phyloP scores from a whole-genome alignment of 2,329 filamentous ascomycete genomes.

The Purpureocillium takamizusanense region DNA sequence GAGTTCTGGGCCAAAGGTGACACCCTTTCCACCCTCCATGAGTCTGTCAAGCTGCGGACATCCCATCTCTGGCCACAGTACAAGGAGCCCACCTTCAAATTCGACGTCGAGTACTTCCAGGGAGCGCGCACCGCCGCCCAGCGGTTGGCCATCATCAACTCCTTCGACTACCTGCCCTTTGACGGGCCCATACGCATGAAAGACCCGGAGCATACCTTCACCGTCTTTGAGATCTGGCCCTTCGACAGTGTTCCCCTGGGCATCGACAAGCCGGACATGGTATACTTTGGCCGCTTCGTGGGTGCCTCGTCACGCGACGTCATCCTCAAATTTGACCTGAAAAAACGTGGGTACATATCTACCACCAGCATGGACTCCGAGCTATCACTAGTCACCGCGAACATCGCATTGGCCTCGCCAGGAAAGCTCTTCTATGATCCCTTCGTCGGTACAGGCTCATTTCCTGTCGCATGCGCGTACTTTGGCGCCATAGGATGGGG shows the following conservation, averaged over 20 bases:
- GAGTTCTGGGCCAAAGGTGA: slow-evolving; percentile 76
- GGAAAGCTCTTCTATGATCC: slow-evolving; percentile 90
- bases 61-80: slow-evolving; percentile 59
- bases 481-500: slow-evolving; percentile 80
- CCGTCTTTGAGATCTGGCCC: slow-evolving; percentile 74
- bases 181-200: slow-evolving; percentile 70
- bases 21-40: slow-evolving; percentile 60
- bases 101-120: slow-evolving; percentile 75
- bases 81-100: slow-evolving; percentile 63
- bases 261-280: slow-evolving; percentile 41
- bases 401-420: slow-evolving; percentile 72
- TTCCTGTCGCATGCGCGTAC: slow-evolving; percentile 81
- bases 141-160: slow-evolving; percentile 70
- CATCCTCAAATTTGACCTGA: slow-evolving; percentile 71
- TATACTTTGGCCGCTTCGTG: slow-evolving; percentile 68
- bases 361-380: slow-evolving; percentile 98
- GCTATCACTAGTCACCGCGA: slow-evolving; percentile 82
- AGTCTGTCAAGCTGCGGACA: slow-evolving; percentile 50
- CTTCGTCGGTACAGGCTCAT: slow-evolving; percentile 91
- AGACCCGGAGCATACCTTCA: slow-evolving; percentile 64
- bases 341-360: slow-evolving; percentile 87
- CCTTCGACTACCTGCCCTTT: slow-evolving; percentile 71
- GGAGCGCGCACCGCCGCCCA: slow-evolving; percentile 55
- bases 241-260: slow-evolving; percentile 39
- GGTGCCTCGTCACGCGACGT: slow-evolving; percentile 58